Evolutionary conservation across 768 basidiomycete genomes (phyloP), one percentile per base, ranked within the genome.

Genomic region (Suillus plorans): DNA sequence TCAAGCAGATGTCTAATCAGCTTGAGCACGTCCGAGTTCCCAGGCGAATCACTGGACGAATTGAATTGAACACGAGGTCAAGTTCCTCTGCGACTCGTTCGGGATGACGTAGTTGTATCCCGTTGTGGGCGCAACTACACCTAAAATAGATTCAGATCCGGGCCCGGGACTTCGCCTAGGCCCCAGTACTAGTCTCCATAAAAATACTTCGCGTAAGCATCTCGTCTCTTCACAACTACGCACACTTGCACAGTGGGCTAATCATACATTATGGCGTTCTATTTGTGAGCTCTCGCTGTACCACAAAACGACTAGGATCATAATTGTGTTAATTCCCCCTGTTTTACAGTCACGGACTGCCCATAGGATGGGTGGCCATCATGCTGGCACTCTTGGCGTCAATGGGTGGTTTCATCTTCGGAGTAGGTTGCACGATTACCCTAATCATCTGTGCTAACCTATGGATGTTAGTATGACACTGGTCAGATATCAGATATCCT

Each of bases 401-500:
- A 60, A 89, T 90, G 82, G 90, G 89, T 63, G 89, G 90, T 56
- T 86, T 86, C 74, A 86, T 86, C 66, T 86, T 86, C 63, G 85
- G 85, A 62, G 73, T 74, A 68, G 49, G 75, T 28, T n/a, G 5
- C 13, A 22, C n/a, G 1, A 6, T 39, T 37, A 5, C 44, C 45
- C 12, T 60, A 22, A 5, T 45, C 6, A 22, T 47, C 56, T n/a
- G 36, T n/a, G n/a, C 67, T 67, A 36, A 67, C 64, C 31, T 34
- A 39, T 31, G 16, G 60, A 44, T 63, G 2, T 25, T 60, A 81
- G 78, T 89, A 89, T 68, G 88, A 90, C 73, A 91, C 89, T 14
- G 90, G 90, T 31, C 90, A 92, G 73, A 92, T 93, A 67, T 87
- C 87, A 60, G 89, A 89, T 72, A 89, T 93, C 68, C 78, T 90